Percentiles rank a stretch among this genome's conserved stretches.
These are phyloP conservation scores for Cupressus sempervirens DNA, from an alignment of 75 land plant species.

Conservation along the genomic window DNA sequence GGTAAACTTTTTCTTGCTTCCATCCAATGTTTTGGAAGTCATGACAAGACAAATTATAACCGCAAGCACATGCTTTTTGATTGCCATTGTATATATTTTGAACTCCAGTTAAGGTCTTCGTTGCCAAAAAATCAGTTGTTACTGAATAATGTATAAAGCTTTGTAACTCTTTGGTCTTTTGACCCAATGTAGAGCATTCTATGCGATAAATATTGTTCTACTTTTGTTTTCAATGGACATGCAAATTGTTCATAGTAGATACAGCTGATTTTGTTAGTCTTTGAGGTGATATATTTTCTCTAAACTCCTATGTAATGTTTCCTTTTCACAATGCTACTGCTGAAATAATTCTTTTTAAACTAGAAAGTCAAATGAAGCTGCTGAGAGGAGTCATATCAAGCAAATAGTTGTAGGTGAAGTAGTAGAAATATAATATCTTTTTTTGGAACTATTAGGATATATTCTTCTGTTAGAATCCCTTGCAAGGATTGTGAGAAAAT, in stretches of 20 bases:
- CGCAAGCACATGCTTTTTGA: not conserved
- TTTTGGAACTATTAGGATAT: not conserved
- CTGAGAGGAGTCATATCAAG: not conserved
- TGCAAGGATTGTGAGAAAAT: not conserved
- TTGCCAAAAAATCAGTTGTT: not conserved
- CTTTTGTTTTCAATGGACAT: not conserved
- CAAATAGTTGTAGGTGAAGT: not conserved
- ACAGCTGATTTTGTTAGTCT: not conserved
- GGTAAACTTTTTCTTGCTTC: not conserved
- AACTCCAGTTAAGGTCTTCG: not conserved
- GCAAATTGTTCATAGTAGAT: not conserved
- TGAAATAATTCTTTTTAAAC: not conserved
- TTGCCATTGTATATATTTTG: not conserved
- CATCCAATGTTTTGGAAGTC: not conserved
- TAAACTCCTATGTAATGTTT: not conserved
- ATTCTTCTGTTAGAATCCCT: not conserved
- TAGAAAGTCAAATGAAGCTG: not conserved
- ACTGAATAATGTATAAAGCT: not conserved
- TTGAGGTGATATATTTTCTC: not conserved
- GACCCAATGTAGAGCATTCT: not conserved
- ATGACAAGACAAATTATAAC: not conserved
- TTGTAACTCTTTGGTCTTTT: not conserved
- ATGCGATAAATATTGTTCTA: not conserved
- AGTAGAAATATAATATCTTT: not conserved
- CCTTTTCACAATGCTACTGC: not conserved